Base-by-base conservation (phyloP, 768 basidiomycete genomes). In the Pleurotus citrinopileatus region DNA sequence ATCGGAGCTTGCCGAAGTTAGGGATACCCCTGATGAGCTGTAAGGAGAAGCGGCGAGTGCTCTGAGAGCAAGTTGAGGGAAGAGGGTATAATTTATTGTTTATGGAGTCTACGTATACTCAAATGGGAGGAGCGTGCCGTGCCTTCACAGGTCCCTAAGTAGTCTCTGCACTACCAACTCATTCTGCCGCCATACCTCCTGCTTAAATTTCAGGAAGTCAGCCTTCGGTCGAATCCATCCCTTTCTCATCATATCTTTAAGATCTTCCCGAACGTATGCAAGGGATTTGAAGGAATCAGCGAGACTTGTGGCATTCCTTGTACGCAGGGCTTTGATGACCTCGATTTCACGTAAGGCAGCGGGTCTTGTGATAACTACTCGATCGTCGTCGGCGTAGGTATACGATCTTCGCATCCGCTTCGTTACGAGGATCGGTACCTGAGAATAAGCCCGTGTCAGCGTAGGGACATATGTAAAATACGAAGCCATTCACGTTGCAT, bases 351-450 rank as follows among this genome's bases (percentile, higher is more conserved):
- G 64, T 62, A 77, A 66, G 12, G 68, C 73, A 0, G 71, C 62
- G 15, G 75, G 74, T 3, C 74, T 68, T 7, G 69, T 71, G 47
- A 76, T 65, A 4, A 69, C 67, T 1, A 67, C 67, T 13, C 70
- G 55, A 36, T 67, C 62, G 55, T 73, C 69, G 55, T 71, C 65
- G 42, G 69, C 69, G 54, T 75, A 73, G 3, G 62, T 64, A 55
- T 77, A 76, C 20, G 71, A 61, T 34, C 63, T 59, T 19, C 69
- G 68, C 34, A 70, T 72, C 54, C 72, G 74, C 15, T 65, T 61
- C 2, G 73, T 77, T 26, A 70, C 68, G 22, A 77, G 66, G n/a
- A 75, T 65, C 10, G 75, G 74, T 4, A 74, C 65, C 71, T 72
- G 54, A 5, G 4, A n/a, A n/a, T 12, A 17, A 37, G 13, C 13